These are phyloP conservation scores for Camellia granthamiana DNA, from an alignment of 148 eudicot genomes.

Conservation along the genomic window DNA sequence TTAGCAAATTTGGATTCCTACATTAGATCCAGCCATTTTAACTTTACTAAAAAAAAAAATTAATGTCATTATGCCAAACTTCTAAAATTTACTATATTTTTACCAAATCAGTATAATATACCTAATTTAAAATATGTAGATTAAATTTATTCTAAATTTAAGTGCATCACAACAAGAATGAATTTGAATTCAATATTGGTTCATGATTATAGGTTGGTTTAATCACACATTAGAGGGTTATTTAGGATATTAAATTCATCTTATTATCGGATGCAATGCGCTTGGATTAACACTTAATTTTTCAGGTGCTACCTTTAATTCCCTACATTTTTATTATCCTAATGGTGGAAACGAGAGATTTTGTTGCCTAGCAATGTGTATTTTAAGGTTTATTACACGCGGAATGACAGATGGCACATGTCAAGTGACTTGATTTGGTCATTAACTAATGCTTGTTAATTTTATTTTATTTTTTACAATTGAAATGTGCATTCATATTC, in stretches of 20 bases:
- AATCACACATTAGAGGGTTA: background rate
- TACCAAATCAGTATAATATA: no score
- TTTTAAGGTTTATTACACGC: background rate
- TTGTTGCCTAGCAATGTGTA: background rate
- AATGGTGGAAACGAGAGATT: background rate
- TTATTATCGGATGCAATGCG: background rate
- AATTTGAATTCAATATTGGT: background rate
- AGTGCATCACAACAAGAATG: no score
- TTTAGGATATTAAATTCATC: slow-evolving; percentile 16
- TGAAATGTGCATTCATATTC: no score
- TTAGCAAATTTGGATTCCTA: no score
- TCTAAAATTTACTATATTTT: no score
- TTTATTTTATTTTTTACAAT: no score
- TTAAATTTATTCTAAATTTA: no score
- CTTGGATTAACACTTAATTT: background rate
- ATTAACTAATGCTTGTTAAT: background rate
- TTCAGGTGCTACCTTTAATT: background rate
- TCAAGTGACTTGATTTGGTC: background rate
- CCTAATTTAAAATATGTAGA: no score
- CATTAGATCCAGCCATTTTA: no score
- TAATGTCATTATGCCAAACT: no score
- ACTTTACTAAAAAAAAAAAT: no score
- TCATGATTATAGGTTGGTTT: background rate
- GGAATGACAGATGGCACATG: slow-evolving; percentile 9
- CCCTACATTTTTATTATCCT: background rate